Evolutionary conservation across 805 yeast genomes (phyloP).

Genomic region (Groenewaldozyma salmanticensis): DNA sequence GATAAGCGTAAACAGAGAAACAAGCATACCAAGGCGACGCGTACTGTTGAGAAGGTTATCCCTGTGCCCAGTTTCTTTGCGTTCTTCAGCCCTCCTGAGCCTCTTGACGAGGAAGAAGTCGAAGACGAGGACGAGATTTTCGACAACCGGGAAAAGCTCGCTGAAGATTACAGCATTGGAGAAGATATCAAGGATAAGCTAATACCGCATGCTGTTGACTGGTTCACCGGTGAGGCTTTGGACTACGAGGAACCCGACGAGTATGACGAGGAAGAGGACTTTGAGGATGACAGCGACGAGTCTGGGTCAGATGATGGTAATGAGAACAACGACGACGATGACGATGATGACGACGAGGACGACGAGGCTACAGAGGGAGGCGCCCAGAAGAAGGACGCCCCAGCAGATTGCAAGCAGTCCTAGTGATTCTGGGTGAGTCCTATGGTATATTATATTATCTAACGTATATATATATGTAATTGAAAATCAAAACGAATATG

Average conservation of each 20-base stretch:
- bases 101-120: conserved; percentile 48
- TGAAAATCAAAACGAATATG: too few species aligned
- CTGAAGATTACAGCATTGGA: conserved; percentile 89
- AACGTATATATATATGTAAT: too few species aligned
- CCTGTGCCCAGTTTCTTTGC: conserved; percentile 94
- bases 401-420: conserved; percentile 52
- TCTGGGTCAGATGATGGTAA: conserved; percentile 51
- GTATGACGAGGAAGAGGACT: conserved; percentile 51
- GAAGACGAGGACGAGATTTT: conserved; percentile 59
- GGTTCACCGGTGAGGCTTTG: conserved; percentile 97
- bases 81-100: conserved; percentile 84
- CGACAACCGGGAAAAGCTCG: conserved; percentile 75
- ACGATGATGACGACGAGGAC: conserved; percentile 49
- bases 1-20: conserved; percentile 97
- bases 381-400: conserved; percentile 34
- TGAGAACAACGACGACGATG: conserved; percentile 55
- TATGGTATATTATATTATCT: too few species aligned
- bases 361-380: conserved; percentile 33
- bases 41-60: conserved; percentile 88
- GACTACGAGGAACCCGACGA: conserved; percentile 58
- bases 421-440: conserved; percentile 10
- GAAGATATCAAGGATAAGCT: conserved; percentile 93
- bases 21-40: conserved; percentile 88
- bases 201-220: conserved; percentile 92
- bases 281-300: conserved; percentile 50